Conservation (phyloP, 1,284 basidiomycete genomes). For the Cutaneotrichosporon dermatis region DNA sequence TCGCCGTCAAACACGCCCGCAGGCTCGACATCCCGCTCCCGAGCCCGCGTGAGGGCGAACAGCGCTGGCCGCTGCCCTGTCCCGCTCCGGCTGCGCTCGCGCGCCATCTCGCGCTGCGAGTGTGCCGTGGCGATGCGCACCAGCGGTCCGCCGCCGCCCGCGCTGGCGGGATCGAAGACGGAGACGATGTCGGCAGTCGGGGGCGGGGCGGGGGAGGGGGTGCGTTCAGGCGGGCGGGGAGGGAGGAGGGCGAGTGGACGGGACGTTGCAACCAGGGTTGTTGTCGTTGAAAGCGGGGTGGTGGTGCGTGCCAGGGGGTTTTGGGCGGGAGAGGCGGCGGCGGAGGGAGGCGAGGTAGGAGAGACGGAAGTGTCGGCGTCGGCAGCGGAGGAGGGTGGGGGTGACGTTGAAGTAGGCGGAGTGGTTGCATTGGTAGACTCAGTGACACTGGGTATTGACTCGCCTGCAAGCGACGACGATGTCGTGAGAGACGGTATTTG, state of each 20-base stretch:
- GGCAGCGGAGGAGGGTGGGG: too few species aligned
- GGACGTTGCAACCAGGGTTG: background rate
- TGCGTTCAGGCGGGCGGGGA: background rate
- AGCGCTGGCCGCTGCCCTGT: background rate
- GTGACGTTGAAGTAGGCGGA: too few species aligned
- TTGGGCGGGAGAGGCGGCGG: background rate
- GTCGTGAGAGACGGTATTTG: too few species aligned
- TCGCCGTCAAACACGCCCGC: constrained; percentile 3
- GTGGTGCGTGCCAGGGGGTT: background rate
- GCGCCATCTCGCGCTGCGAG: constrained; percentile 6
- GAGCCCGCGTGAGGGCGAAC: background rate
- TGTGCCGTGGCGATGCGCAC: constrained; percentile 33
- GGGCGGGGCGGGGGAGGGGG: constrained; percentile 7
- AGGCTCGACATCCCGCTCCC: background rate
- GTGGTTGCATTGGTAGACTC: too few species aligned
- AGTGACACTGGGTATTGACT: too few species aligned
- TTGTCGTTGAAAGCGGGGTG: background rate
- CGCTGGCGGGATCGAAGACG: constrained; percentile 35
- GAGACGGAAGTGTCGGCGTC: too few species aligned
- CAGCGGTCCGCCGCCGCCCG: constrained; percentile 37
- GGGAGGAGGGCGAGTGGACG: background rate
- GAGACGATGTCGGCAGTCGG: constrained; percentile 29
- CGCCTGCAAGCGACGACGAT: too few species aligned
- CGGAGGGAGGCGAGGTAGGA: background rate
- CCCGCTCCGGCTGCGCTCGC: background rate